These are phyloP conservation scores for Nakazawaea molendinolei DNA, from an alignment of 805 yeast genomes.

Conservation along the genomic window DNA sequence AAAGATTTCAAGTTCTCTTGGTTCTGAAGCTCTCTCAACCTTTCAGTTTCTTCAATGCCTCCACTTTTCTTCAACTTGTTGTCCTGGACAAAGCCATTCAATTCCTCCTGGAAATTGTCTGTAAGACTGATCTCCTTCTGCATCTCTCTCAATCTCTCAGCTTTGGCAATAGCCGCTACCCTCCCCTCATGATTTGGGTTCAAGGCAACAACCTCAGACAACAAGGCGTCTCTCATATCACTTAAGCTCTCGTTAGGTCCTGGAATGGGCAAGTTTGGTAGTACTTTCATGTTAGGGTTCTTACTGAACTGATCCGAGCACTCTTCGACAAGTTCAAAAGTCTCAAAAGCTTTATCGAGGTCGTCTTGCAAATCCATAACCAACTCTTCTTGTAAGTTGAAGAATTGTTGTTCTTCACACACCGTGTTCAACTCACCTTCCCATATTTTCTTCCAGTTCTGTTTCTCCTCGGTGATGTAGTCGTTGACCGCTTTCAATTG, in stretches of 20 bases:
- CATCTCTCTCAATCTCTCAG: slow-evolving; percentile 72
- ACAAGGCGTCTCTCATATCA: slow-evolving; percentile 65
- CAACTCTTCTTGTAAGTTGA: slow-evolving; percentile 84
- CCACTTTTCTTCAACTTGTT: slow-evolving; percentile 74
- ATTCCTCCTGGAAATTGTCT: slow-evolving; percentile 76
- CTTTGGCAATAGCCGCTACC: slow-evolving; percentile 81
- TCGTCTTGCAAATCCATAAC: slow-evolving; percentile 77
- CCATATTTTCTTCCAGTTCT: slow-evolving; percentile 89
- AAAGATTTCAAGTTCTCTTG: slow-evolving; percentile 48
- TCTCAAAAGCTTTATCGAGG: slow-evolving; percentile 70
- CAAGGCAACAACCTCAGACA: slow-evolving; percentile 72
- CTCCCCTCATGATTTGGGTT: slow-evolving; percentile 81
- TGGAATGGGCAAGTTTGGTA: slow-evolving; percentile 31
- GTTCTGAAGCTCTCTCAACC: slow-evolving; percentile 60
- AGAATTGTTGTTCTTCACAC: slow-evolving; percentile 89
- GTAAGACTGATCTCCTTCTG: slow-evolving; percentile 51
- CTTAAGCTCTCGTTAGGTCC: slow-evolving; percentile 57
- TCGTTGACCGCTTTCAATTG: slow-evolving; percentile 48
- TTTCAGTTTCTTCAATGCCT: slow-evolving; percentile 83
- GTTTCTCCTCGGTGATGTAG: slow-evolving; percentile 64
- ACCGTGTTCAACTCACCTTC: slow-evolving; percentile 84
- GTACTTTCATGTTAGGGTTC: slow-evolving; percentile 34
- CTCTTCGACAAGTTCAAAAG: slow-evolving; percentile 72
- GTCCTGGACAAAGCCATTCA: slow-evolving; percentile 78
- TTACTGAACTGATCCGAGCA: slow-evolving; percentile 76